Percentiles rank a stretch among this genome's conserved stretches.
Evolutionary conservation across 305 asterid genomes (phyloP).

Genomic region (Fraxinus dipetala): DNA sequence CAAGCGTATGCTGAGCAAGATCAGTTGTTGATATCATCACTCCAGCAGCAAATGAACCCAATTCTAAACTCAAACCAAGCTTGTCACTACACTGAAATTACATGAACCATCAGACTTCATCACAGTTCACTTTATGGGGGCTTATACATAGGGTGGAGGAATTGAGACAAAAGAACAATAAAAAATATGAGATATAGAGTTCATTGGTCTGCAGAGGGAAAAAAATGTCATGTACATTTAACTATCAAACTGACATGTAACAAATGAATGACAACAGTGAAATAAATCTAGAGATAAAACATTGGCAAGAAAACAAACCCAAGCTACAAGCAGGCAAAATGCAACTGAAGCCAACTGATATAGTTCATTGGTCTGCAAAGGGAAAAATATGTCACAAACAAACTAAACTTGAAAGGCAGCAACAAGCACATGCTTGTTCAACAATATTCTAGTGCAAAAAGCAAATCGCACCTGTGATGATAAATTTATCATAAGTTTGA

Average conservation of each 20-base stretch:
- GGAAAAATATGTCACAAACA: conserved; percentile 19
- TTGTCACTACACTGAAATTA: conserved; percentile 92
- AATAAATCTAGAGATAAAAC: conserved; percentile 4
- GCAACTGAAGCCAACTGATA: conserved; percentile 98
- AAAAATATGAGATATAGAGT: not conserved
- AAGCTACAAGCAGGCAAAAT: conserved; percentile 98
- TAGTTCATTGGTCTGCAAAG: conserved; percentile 90
- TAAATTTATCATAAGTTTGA: conserved; percentile 95
- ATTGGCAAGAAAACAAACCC: conserved; percentile 64
- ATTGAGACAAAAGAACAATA: not conserved
- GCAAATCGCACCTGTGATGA: conserved; percentile 74
- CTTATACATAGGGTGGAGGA: not conserved
- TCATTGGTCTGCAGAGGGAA: not conserved
- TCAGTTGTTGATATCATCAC: conserved; percentile 99
- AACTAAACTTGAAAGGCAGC: conserved; percentile 20
- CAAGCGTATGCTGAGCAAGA: conserved; percentile 96
- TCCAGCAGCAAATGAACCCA: conserved; percentile 99
- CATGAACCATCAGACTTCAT: conserved; percentile 20
- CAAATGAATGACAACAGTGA: not conserved
- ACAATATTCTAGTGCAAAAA: not conserved
- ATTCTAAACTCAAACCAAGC: conserved; percentile 94
- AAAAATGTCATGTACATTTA: not conserved
- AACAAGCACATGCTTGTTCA: conserved; percentile 15
- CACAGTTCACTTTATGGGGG: not conserved
- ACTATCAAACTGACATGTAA: not conserved